Evolutionary conservation across 2,329 filamentous ascomycete species (phyloP), one percentile per base, ranked within the genome.

Genomic region (Fusarium zealandicum): DNA sequence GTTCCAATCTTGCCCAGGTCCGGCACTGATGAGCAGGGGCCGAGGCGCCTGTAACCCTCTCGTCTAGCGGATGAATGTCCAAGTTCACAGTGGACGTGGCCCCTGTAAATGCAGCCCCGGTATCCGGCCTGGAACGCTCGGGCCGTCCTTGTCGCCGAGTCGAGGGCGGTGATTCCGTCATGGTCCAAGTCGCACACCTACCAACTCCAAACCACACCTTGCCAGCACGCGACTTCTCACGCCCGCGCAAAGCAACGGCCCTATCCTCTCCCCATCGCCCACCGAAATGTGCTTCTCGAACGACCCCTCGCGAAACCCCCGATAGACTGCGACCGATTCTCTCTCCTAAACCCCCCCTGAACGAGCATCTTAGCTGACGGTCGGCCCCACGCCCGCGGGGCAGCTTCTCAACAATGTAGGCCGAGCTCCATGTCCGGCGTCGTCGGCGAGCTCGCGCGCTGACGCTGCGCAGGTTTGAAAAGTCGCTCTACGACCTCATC

Each of bases 401-500:
- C 65, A 67, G 59, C 57, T 54, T 55, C 60, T 61, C 63, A 68
- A 53, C 48, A 68, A 68, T 68, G 66, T 68, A 68, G 60, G 63
- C 39, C 33, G 50, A 61, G 57, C 52, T 59, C 40, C 18, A 22
- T 22, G 28, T 38, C n/a, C 28, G 35, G 13, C 16, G 11, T 27
- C 17, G 44, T 25, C 28, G 14, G 31, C 32, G 17, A 33, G 35
- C 41, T 33, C 38, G 38, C 36, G 51, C 52, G 60, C 63, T 69
- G 56, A 69, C 64, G 28, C n/a, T 55, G 54, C 51, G 57, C 52
- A 98, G 93, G 95, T 99, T 99, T 79, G 95, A 99, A 76, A 99
- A 99, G 78, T 97, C 95, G 35, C 85, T 99, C 16, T 96, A 97
- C 77, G 93, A 98, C 85, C 93, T 99, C 81, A 99, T 99, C 69